Base-by-base conservation (phyloP, 257 asterid genomes). In the Penstemon eatonii region DNA sequence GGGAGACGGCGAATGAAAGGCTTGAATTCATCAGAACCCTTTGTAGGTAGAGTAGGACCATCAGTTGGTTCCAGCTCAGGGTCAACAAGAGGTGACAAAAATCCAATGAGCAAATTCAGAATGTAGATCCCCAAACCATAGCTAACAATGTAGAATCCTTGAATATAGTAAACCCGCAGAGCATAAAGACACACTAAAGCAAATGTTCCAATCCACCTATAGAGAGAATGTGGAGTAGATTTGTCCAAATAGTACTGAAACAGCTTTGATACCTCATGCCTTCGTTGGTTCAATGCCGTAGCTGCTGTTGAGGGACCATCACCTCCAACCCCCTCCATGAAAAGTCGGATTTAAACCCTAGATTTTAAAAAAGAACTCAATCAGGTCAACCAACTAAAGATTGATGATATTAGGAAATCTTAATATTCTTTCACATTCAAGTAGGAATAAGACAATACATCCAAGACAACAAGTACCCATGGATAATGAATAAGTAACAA, bases 1-100 rank as follows among this genome's bases (percentile, higher is more conserved):
- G 93, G 93, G 72, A 86, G 90, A 19, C 93, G 88, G 42, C 93
- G 88, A 64, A 86, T 80, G 70, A 86, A 86, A 54, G 93, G 90
- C 71, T 82, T 82, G 82, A 84, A 86, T 70, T 86, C 93, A 75
- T 86, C 93, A 15, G 93, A 86, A 39, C 84, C 88, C 71, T 79
- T 82, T 6, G 90, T 84, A 6, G 93, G 93, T 36, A 86, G 74
- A 67, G 71, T 4, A 4, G 92, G 93, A 5, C 88, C 90, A 73
- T 82, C 92, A 5, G 85, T 33, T 37, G 71, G 78, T 36, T 86
- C 90, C 65, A 80, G 9, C 72, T 82, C 86, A 0, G 88, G 90
- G 68, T 86, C 93, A 77, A 78, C 93, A 58, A 84, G 93, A 43
- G 93, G 93, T 41, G 93, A 86, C 63, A 86, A 72, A 74, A 86